Conservation (phyloP, 2,329 filamentous ascomycete species). For the Sclerotiophoma versabilis region DNA sequence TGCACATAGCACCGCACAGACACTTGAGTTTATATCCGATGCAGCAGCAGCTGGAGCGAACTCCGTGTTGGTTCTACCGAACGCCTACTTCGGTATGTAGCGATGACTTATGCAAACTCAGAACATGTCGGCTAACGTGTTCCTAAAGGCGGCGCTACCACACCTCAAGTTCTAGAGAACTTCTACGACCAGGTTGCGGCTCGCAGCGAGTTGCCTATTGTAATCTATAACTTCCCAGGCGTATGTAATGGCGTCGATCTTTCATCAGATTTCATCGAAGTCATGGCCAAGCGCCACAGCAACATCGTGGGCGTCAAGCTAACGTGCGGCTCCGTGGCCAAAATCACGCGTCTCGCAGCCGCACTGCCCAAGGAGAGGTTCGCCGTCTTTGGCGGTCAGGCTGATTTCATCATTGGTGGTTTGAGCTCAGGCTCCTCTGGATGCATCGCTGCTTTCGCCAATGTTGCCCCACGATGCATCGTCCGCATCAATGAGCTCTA, state of each 20-base stretch:
- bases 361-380: conserved; percentile 62
- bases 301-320: conserved; percentile 74
- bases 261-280: conserved; percentile 68
- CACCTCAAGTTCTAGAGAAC: conserved; percentile 47
- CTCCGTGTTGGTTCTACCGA: conserved; percentile 51
- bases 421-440: conserved; percentile 60
- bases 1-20: conserved; percentile 51
- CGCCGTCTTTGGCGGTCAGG: conserved; percentile 73
- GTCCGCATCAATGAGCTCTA: conserved; percentile 66
- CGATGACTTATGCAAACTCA: background rate
- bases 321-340: conserved; percentile 74
- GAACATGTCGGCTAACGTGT: background rate
- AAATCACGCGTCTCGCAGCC: conserved; percentile 69
- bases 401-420: conserved; percentile 69
- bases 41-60: conserved; percentile 49
- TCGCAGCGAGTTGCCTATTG: conserved; percentile 65
- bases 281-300: conserved; percentile 60
- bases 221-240: conserved; percentile 75
- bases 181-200: conserved; percentile 60
- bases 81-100: conserved; percentile 52
- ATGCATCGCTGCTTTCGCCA: conserved; percentile 64
- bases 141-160: conserved; percentile 37
- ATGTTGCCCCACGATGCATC: conserved; percentile 62
- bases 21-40: conserved; percentile 50
- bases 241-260: conserved; percentile 72